Conservation (phyloP, 148 eudicot species). For the Drosera capensis region DNA sequence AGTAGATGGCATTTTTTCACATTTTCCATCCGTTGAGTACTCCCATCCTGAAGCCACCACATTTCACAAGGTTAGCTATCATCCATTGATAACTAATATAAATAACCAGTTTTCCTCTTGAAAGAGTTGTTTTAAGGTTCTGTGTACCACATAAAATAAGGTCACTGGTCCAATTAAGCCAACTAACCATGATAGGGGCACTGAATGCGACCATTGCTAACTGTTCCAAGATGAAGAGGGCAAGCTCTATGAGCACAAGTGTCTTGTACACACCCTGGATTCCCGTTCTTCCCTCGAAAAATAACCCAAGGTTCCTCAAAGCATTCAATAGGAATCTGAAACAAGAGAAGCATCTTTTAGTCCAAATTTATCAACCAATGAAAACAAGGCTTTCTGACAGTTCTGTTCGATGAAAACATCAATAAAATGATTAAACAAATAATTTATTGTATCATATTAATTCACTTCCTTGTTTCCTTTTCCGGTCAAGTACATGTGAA, state of each 20-base stretch:
- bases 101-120: too few species aligned
- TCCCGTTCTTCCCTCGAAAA: conserved; percentile 85
- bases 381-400: too few species aligned
- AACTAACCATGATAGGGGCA: conserved; percentile 89
- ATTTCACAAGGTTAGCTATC: background rate
- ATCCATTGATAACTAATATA: too few species aligned
- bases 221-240: conserved; percentile 88
- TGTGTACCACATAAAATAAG: background rate
- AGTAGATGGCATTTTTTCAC: conserved; percentile 97
- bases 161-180: background rate
- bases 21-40: conserved; percentile 91
- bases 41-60: conserved; percentile 59
- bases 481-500: too few species aligned
- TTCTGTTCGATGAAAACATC: too few species aligned
- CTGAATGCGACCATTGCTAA: conserved; percentile 83
- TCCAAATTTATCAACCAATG: too few species aligned
- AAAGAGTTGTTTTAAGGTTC: too few species aligned
- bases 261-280: conserved; percentile 79
- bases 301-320: conserved; percentile 93
- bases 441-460: too few species aligned
- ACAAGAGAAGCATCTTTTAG: conserved; percentile 4
- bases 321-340: conserved; percentile 80
- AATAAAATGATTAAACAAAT: too few species aligned
- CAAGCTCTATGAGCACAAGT: conserved; percentile 98
- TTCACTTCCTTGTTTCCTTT: too few species aligned